These are phyloP conservation scores for Globisporangium paroecandrum DNA, from an alignment of 352 stramenopile genomes.

Conservation along the genomic window DNA sequence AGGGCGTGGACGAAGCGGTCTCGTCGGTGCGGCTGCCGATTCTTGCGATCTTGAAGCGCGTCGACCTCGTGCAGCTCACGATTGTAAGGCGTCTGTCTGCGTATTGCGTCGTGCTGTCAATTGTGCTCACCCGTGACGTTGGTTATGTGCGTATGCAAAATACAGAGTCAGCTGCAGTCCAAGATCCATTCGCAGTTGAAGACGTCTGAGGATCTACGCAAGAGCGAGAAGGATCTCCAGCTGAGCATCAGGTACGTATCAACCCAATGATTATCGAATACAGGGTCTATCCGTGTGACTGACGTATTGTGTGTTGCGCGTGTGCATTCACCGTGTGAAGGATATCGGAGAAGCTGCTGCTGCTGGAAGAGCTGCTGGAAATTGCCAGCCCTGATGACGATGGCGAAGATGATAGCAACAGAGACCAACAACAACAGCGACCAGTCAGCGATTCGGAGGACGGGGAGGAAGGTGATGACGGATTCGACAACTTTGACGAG, in stretches of 20 bases:
- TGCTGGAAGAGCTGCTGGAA: constrained; percentile 76
- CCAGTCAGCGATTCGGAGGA: constrained; percentile 14
- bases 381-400: constrained; percentile 38
- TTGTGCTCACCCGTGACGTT: background rate
- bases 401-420: constrained; percentile 22
- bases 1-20: constrained; percentile 82
- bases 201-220: constrained; percentile 38
- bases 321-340: constrained; percentile 1
- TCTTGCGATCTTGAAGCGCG: constrained; percentile 69
- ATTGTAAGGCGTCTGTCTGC: constrained; percentile 33
- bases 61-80: constrained; percentile 61
- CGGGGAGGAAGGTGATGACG: constrained; percentile 43
- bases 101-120: background rate
- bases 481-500: constrained; percentile 71
- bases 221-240: constrained; percentile 46
- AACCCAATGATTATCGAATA: background rate
- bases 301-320: background rate
- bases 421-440: background rate
- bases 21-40: constrained; percentile 74
- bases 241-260: constrained; percentile 47
- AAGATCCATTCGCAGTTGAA: constrained; percentile 55
- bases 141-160: background rate
- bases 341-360: constrained; percentile 71
- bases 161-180: constrained; percentile 40
- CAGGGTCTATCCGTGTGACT: background rate